Evolutionary conservation across 306 rosid species (phyloP).

Genomic region (Astragalus glycyphyllos): DNA sequence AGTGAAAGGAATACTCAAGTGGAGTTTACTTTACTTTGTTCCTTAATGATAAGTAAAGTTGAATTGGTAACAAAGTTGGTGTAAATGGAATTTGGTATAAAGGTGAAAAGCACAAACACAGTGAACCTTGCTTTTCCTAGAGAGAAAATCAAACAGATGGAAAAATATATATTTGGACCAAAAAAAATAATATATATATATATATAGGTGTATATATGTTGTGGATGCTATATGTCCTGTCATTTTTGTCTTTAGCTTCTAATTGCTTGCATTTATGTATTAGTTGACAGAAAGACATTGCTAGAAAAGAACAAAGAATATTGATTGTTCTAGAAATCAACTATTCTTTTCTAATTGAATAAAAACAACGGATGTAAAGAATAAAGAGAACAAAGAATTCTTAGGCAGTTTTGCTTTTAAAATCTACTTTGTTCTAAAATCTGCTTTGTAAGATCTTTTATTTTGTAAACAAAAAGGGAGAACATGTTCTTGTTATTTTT

Average conservation of each 20-base stretch:
- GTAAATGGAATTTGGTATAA: constrained; percentile 40
- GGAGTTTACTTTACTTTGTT: constrained; percentile 33
- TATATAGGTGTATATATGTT: constrained; percentile 13
- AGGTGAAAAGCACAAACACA: constrained; percentile 6
- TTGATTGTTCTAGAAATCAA: background rate
- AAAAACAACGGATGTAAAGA: background rate
- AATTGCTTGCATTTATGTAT: background rate
- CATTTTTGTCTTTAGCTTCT: background rate
- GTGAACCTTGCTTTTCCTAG: constrained; percentile 18
- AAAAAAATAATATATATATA: too few relatives aligned
- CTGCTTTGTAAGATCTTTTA: background rate
- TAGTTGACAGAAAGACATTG: background rate
- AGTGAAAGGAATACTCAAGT: background rate
- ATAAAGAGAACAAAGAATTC: constrained; percentile 8
- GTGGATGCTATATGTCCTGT: constrained; percentile 17
- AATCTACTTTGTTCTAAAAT: background rate
- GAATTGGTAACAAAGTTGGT: constrained; percentile 9
- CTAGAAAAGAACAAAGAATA: constrained; percentile 1
- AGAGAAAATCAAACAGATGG: background rate
- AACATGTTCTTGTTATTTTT: too few relatives aligned
- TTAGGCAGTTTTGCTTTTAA: background rate
- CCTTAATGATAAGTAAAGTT: constrained; percentile 11
- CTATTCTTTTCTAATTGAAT: background rate
- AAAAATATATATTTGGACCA: too few relatives aligned
- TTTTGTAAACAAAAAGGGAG: background rate